Conservation (phyloP, 257 asterid species). For the Osmanthus fragrans region DNA sequence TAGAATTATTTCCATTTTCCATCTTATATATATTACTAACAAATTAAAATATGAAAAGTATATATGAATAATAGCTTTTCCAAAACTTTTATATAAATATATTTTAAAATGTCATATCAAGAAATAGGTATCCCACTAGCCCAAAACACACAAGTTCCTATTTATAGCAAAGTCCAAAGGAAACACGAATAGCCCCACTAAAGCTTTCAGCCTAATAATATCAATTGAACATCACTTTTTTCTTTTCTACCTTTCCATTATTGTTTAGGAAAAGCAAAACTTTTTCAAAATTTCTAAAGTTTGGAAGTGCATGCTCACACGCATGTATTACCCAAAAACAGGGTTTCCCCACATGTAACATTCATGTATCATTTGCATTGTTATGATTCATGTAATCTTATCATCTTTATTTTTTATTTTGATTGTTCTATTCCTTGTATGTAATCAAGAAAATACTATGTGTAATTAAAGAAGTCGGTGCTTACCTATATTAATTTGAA, state of each 20-base stretch:
- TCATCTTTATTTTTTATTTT: too few species aligned
- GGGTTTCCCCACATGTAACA: slow-evolving; percentile 20
- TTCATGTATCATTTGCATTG: background rate
- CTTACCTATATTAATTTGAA: too few species aligned
- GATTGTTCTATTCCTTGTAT: too few species aligned
- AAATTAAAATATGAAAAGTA: too few species aligned
- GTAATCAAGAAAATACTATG: too few species aligned
- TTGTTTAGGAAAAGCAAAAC: slow-evolving; percentile 36
- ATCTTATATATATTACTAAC: too few species aligned
- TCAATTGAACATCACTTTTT: slow-evolving; percentile 22
- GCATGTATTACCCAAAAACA: slow-evolving; percentile 15
- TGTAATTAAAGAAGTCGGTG: too few species aligned
- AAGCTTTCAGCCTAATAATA: background rate
- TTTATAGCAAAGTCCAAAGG: slow-evolving; percentile 46
- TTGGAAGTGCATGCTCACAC: background rate
- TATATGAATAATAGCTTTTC: too few species aligned
- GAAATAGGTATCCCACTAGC: slow-evolving; percentile 28
- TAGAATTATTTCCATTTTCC: too few species aligned
- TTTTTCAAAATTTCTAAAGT: slow-evolving; percentile 23
- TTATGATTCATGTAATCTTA: too few species aligned
- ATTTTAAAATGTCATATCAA: background rate
- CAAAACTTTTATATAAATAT: background rate
- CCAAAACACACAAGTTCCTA: slow-evolving; percentile 20
- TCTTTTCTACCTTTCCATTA: slow-evolving; percentile 42
- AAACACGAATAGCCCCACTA: slow-evolving; percentile 27